A percentile compares a stretch with the other conserved stretches of the same genome.
phyloP scores from a whole-genome alignment of 768 basidiomycete genomes.

The Polyporus arcularius region DNA sequence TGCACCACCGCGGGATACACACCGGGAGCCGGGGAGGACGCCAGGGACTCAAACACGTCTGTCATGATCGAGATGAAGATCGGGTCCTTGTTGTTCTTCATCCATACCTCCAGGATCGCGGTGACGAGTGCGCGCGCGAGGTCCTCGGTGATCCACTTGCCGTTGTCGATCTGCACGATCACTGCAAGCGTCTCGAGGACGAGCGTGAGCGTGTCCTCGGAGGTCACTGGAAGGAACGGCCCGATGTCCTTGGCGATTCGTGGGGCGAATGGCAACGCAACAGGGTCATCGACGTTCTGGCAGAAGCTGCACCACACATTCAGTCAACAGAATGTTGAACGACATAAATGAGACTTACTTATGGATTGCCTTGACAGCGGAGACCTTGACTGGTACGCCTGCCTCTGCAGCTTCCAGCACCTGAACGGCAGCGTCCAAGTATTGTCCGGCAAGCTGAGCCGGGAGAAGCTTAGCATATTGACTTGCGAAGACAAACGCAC shows the following conservation, averaged over 20 bases:
- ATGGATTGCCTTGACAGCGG: constrained; percentile 89
- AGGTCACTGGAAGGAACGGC: constrained; percentile 76
- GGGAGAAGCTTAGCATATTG: constrained; percentile 81
- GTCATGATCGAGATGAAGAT: constrained; percentile 84
- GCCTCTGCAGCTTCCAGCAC: constrained; percentile 76
- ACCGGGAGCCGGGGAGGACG: constrained; percentile 55
- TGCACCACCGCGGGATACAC: constrained; percentile 76
- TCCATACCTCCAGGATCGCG: constrained; percentile 80
- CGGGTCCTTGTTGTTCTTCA: constrained; percentile 88
- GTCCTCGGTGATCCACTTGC: constrained; percentile 70
- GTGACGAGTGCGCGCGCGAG: constrained; percentile 66
- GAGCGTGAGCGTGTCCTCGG: constrained; percentile 87
- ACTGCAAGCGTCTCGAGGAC: constrained; percentile 85
- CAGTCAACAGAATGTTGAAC: background rate
- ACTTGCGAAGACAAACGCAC: constrained; percentile 93
- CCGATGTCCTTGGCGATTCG: constrained; percentile 81
- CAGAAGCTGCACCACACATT: constrained; percentile 58
- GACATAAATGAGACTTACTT: constrained; percentile 57
- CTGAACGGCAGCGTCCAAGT: constrained; percentile 83
- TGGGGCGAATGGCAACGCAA: constrained; percentile 62
- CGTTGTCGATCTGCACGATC: constrained; percentile 71
- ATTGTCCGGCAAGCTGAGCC: constrained; percentile 72
- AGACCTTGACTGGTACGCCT: constrained; percentile 88
- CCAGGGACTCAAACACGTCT: constrained; percentile 75
- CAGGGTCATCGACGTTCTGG: constrained; percentile 59